Evolutionary conservation across 2,329 filamentous ascomycete species (phyloP).

Genomic region (Xylariaceae sp.): DNA sequence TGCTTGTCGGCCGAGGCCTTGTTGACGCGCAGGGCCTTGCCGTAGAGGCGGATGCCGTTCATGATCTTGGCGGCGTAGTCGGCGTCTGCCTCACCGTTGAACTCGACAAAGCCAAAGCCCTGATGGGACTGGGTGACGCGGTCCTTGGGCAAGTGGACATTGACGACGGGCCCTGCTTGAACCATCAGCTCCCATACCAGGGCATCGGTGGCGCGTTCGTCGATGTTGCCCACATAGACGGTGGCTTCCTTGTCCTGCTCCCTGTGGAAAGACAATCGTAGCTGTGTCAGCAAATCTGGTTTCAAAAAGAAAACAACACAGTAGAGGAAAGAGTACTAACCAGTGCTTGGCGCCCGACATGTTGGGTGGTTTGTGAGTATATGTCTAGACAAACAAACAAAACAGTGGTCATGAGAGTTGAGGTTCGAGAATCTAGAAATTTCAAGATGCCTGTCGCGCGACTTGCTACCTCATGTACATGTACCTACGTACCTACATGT

Average conservation of each 20-base stretch:
- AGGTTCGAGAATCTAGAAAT: too few relatives aligned
- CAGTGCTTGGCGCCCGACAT: slow-evolving; percentile 42
- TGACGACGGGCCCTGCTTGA: slow-evolving; percentile 93
- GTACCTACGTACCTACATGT: too few relatives aligned
- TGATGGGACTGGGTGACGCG: slow-evolving; percentile 95
- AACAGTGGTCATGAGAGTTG: not conserved
- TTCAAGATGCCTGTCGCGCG: too few relatives aligned
- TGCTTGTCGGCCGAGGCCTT: slow-evolving; percentile 91
- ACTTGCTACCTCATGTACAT: too few relatives aligned
- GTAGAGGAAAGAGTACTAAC: slow-evolving; percentile 16
- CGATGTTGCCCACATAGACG: slow-evolving; percentile 96
- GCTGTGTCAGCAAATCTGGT: not conserved
- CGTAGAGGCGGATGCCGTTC: slow-evolving; percentile 90
- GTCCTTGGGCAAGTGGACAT: slow-evolving; percentile 97
- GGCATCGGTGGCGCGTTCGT: slow-evolving; percentile 88
- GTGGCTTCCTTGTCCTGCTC: slow-evolving; percentile 98
- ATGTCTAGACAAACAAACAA: too few relatives aligned
- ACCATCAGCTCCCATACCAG: slow-evolving; percentile 98
- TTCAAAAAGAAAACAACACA: not conserved
- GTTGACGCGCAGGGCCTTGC: slow-evolving; percentile 94
- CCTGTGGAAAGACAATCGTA: too few relatives aligned
- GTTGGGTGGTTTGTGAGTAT: slow-evolving; percentile 18
- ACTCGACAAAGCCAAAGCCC: slow-evolving; percentile 98
- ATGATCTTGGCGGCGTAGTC: slow-evolving; percentile 96
- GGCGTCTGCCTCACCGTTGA: slow-evolving; percentile 89